Base-by-base conservation (phyloP, 768 basidiomycete species). In the Austroboletus eburneus region DNA sequence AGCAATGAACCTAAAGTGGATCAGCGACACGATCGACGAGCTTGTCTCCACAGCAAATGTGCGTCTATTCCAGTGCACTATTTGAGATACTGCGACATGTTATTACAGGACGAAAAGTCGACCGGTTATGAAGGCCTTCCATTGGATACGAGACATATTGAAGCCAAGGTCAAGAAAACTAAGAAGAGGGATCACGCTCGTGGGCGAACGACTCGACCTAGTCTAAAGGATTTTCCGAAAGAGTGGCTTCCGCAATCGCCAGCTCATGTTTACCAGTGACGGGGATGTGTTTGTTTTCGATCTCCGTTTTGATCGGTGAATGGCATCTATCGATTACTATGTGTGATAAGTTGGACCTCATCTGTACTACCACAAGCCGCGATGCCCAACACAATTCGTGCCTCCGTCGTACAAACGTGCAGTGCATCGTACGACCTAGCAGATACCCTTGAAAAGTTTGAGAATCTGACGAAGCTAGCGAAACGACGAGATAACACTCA, bases 1-100 rank as follows among this genome's bases (percentile, higher is more conserved):
- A 2, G 74, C 80, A 22, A 85, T 89, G 87, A 99, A 99, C 67
- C 72, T 95, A 57, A 95, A 94, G 66, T 95, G 91, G 87, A 90
- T 87, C 33, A 87, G 86, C 54, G 94, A 98, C 61, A 76, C 81
- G 14, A 66, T 99, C 45, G 87, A 93, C 59, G 70, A 76, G 55
- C 69, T 99, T 35, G 64, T 97, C 51, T 68, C 66, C n/a, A 85
- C 84, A 57, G 90, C 93, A 9, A 91, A 93, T 64, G 95, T 96
- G 61, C 56, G 91, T 78, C 39, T 35, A 34, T 39, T 34, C 33
- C 12, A 30, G 37, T 37, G 32, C 36, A 10, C 27, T 37, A 21
- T 53, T 49, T 23, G 27, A 46, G 37, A 52, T 37, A 42, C 29
- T 20, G 49, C 57, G 34, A 61, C 49, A 50, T 39, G 46, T 46